phyloP scores from a whole-genome alignment of 1,139 yeast species.

The Maudiozyma humilis region DNA sequence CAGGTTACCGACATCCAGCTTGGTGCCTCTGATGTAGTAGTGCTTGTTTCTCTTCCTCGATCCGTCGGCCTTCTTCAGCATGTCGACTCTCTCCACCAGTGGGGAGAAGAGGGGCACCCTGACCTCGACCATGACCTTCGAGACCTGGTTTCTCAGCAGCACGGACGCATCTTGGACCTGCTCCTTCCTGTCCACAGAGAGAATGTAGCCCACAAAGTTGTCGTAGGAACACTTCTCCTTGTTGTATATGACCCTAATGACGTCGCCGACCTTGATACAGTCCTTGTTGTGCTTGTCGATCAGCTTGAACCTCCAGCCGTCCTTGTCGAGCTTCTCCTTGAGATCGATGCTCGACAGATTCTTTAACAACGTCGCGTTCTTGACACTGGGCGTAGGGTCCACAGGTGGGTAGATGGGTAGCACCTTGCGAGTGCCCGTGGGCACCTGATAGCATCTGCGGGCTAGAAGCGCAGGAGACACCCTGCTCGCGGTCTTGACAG shows the following conservation, averaged over 20 bases:
- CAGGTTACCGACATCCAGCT: constrained; percentile 74
- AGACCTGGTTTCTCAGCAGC: constrained; percentile 68
- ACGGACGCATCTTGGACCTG: constrained; percentile 54
- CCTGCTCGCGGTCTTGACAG: neutral
- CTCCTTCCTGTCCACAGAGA: constrained; percentile 59
- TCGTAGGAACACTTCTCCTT: constrained; percentile 51
- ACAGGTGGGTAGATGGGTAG: constrained; percentile 33
- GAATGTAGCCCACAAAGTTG: constrained; percentile 61
- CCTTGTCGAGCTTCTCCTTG: constrained; percentile 53
- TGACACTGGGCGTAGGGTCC: constrained; percentile 7
- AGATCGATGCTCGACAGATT: constrained; percentile 20
- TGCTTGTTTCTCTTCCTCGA: constrained; percentile 74
- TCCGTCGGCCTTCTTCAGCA: constrained; percentile 58
- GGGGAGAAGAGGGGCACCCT: constrained; percentile 77
- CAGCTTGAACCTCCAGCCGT: constrained; percentile 62
- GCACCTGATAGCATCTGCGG: constrained; percentile 17
- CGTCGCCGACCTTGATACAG: constrained; percentile 67
- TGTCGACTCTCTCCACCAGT: constrained; percentile 60
- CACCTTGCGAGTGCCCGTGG: constrained; percentile 22
- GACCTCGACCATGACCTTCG: constrained; percentile 73
- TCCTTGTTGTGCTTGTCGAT: constrained; percentile 43
- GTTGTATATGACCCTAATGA: constrained; percentile 64
- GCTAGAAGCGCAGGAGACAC: neutral
- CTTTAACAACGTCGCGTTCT: constrained; percentile 11
- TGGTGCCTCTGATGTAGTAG: constrained; percentile 76